Evolutionary conservation across 2,329 filamentous ascomycete genomes (phyloP), one percentile per base, ranked within the genome.

Genomic region (Fusarium liriodendri): DNA sequence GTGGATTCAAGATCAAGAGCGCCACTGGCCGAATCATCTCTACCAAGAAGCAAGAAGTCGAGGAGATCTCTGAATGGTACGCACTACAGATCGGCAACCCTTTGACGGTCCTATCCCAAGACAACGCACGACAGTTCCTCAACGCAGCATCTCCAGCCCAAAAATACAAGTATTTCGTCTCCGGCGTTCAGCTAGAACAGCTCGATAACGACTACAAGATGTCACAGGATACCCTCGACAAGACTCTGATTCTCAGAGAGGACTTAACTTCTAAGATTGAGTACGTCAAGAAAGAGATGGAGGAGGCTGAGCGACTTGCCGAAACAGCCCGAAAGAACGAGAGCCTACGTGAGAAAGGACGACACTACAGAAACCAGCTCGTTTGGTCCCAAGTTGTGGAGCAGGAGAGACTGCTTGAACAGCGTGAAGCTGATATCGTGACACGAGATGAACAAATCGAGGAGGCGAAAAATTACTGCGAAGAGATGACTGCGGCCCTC

Each of bases 151-250:
- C 91, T 3, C 90, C 95, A 0, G 85, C 89, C 5, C 92, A 96
- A 69, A 99, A 99, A 81, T 99, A 98, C 87, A 97, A 94, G 76
- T 98, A 98, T 79, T 99, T 99, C 80, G 89, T 98, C 69, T 95
- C 95, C 77, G 97, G 97, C 29, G 97, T 98, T 0, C 95, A 98
- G 78, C 89, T 99, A 1, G 95, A 98, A 80, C 93, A 96, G 76
- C 88, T 99, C 11, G 95, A 98, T 80, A 92, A 94, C 71, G 97
- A 99, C 79, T 99, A 99, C 82, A 90, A 92, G 67, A 86, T 98
- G 66, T 91, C 98, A 16, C 91, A 93, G 70, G 93, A 97, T 74
- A 92, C 90, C 5, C 87, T 97, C 22, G 93, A 98, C 73, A 89
- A 89, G 37, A 94, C 82, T 3, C 66, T 83, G 3, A 66, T 80